A percentile compares a stretch with the other conserved stretches of the same genome.
These are phyloP conservation scores for Zygosaccharomyces pseudorouxii DNA, from an alignment of 805 yeast genomes.

Conservation along the genomic window DNA sequence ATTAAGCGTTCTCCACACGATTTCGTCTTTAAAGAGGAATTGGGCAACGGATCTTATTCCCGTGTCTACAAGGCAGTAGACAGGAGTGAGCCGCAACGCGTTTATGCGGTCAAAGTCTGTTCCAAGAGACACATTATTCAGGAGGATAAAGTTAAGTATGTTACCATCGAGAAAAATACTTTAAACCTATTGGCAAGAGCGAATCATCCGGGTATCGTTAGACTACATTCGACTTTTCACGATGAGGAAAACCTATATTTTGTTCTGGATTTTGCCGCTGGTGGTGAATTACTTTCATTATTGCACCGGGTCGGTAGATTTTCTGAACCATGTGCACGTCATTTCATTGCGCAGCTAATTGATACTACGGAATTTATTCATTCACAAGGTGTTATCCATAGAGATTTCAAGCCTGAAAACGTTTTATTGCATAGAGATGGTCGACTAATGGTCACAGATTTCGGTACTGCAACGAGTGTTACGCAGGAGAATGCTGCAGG, in stretches of 20 bases:
- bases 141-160: conserved; percentile 92
- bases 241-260: conserved; percentile 83
- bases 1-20: conserved; percentile 34
- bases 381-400: conserved; percentile 80
- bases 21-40: conserved; percentile 32
- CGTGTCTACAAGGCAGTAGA: conserved; percentile 88
- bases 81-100: conserved; percentile 41
- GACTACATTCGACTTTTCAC: conserved; percentile 89
- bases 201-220: conserved; percentile 91
- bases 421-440: conserved; percentile 79
- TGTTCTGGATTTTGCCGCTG: conserved; percentile 89
- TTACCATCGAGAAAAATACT: conserved; percentile 89
- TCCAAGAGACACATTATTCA: conserved; percentile 90
- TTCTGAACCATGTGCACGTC: conserved; percentile 67
- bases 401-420: conserved; percentile 94
- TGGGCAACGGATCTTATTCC: conserved; percentile 96
- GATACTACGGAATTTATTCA: conserved; percentile 91
- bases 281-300: conserved; percentile 85
- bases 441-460: conserved; percentile 89
- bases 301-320: conserved; percentile 74
- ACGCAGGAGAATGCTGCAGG: conserved; percentile 19
- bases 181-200: conserved; percentile 67
- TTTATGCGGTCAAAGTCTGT: conserved; percentile 86
- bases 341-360: conserved; percentile 80
- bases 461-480: conserved; percentile 74